Evolutionary conservation across 148 eudicot species (phyloP), one percentile per base, ranked within the genome.

Genomic region (Camellia lanceoleosa): DNA sequence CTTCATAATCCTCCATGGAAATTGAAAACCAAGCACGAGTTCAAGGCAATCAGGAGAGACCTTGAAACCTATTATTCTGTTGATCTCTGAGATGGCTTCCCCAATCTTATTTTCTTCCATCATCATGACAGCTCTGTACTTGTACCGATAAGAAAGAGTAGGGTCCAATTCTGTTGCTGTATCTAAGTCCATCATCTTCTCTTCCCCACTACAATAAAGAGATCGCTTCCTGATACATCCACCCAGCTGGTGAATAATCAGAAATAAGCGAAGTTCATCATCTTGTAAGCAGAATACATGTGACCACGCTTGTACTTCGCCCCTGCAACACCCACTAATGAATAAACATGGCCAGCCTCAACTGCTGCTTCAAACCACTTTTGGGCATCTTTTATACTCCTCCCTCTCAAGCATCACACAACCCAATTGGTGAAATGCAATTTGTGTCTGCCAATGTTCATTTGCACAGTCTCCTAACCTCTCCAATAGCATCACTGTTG

Each of bases 151-250:
- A 0, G 92, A 78, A 80, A 92, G 91, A 18, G 98, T 89, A 12
- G 98, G 98, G 68, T 94, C 98, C 62, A 92, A 75, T 82, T 87
- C 88, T 71, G 92, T 89, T 9, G 98, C 93, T 42, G 84, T 85
- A 20, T 89, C 89, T 77, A 94, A 82, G 91, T 94, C 97, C 72
- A 85, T 80, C 84, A 87, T 79, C 85, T 83, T 94, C 84, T 94
- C 94, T 85, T 85, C 87, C 72, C 97, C 98, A 11, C 79, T 83
- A 77, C 89, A 85, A 80, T 94, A 94, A 44, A 94, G 60, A 4
- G 97, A 92, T 51, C 95, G 84, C 83, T 94, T n/a, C 98, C 78
- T 91, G 98, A 84, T 89, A 91, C 94, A 94, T 94, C 98, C 98
- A 94, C 42, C 98, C 98, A 11, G 86, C 84, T n/a, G 90, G 94